Percentiles rank a stretch among this genome's conserved stretches.
Conservation (phyloP, 805 yeast genomes). For the Starmerella sp. region DNA sequence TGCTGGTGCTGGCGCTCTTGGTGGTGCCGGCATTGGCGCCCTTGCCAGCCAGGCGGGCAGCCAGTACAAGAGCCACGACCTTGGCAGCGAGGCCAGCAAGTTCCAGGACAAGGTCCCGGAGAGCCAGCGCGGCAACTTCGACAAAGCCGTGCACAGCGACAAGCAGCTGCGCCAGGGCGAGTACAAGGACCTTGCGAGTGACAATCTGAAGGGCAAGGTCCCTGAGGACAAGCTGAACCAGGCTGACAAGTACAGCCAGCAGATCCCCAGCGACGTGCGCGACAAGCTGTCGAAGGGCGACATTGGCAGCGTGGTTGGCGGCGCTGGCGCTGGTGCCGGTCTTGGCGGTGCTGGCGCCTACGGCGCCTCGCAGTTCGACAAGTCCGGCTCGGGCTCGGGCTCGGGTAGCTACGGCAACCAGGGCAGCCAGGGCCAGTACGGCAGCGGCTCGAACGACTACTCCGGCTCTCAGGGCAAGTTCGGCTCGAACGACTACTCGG, state of each 20-base stretch:
- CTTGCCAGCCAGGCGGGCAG: constrained; percentile 7
- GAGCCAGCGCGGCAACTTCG: constrained; percentile 8
- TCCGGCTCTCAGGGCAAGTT: neutral
- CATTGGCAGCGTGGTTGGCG: constrained; percentile 11
- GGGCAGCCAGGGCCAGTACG: too few relatives aligned
- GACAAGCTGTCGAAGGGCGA: constrained; percentile 11
- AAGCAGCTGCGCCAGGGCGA: neutral
- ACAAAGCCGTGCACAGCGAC: neutral
- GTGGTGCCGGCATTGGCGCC: constrained; percentile 13
- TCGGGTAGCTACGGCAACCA: neutral
- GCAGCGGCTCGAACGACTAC: neutral
- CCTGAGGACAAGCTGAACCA: neutral
- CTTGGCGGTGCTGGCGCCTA: constrained; percentile 5
- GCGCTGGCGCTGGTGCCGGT: constrained; percentile 11
- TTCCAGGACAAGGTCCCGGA: constrained; percentile 3
- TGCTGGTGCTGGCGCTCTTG: constrained; percentile 7
- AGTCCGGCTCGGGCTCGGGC: constrained; percentile 1
- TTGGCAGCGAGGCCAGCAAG: neutral
- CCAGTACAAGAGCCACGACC: neutral
- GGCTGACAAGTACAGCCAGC: neutral
- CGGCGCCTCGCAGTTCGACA: neutral
- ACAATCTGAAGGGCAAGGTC: neutral
- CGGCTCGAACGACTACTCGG: neutral
- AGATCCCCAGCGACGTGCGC: constrained; percentile 5
- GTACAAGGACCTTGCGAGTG: constrained; percentile 2